Conservation (phyloP, 164 flowering plant species). For the Litsea cubeba region DNA sequence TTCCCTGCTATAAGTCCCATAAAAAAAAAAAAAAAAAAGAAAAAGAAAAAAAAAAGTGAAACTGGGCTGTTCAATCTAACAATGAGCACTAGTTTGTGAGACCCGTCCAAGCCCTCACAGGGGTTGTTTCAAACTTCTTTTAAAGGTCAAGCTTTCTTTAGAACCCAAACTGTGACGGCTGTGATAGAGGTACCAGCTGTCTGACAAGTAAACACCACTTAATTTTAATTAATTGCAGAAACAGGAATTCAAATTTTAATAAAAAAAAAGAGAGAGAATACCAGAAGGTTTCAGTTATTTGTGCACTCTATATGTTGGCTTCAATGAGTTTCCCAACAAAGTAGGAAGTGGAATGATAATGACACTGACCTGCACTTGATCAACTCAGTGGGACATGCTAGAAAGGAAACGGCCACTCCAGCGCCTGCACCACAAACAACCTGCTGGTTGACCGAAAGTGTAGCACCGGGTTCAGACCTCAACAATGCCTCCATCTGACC, state of each 20-base stretch:
- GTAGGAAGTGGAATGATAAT: background rate
- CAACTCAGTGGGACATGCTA: constrained; percentile 96
- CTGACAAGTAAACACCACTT: too few relatives aligned
- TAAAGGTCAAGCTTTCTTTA: background rate
- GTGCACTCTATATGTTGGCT: background rate
- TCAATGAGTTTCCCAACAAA: background rate
- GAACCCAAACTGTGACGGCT: background rate
- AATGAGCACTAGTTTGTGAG: too few relatives aligned
- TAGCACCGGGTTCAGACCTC: constrained; percentile 75
- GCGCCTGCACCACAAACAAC: constrained; percentile 83
- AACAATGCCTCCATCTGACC: constrained; percentile 85
- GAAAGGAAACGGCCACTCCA: constrained; percentile 87
- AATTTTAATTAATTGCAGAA: background rate
- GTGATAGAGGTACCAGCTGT: too few relatives aligned
- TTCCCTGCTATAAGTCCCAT: too few relatives aligned
- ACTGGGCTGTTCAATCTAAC: too few relatives aligned
- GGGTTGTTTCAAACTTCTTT: too few relatives aligned
- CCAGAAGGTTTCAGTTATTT: background rate
- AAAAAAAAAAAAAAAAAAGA: too few relatives aligned
- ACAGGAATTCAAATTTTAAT: background rate
- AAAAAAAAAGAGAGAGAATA: background rate
- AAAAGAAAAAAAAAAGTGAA: too few relatives aligned
- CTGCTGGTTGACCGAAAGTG: constrained; percentile 77
- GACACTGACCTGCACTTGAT: constrained; percentile 85
- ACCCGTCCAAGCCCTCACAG: too few relatives aligned